A percentile compares a stretch with the other conserved stretches of the same genome.
phyloP scores from a whole-genome alignment of 1,284 basidiomycete genomes.

The Veloporphyrellus conicus region DNA sequence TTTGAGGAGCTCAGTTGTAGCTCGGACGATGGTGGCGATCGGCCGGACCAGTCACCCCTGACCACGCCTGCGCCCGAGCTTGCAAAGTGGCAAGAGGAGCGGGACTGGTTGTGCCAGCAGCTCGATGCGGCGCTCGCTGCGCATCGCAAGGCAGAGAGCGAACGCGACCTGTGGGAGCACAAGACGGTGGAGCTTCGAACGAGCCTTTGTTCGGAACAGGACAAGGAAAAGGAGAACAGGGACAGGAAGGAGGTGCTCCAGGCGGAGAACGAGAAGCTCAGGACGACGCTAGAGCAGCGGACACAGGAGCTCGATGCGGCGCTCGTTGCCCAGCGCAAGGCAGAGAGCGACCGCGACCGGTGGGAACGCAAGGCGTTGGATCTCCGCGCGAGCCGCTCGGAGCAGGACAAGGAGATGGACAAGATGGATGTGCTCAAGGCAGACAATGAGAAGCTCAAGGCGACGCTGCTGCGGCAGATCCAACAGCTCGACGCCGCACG shows the following conservation, averaged over 20 bases:
- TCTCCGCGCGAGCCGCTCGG: conserved; percentile 6
- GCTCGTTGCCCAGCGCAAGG: conserved; percentile 11
- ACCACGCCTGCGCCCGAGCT: not conserved
- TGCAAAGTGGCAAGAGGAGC: conserved; percentile 15
- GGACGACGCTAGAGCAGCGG: conserved; percentile 16
- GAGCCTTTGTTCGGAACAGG: conserved; percentile 9
- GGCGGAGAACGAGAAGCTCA: conserved; percentile 28
- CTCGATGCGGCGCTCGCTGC: conserved; percentile 10
- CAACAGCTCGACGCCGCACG: conserved; percentile 10
- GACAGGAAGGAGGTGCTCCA: conserved; percentile 13
- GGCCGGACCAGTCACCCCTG: too few species aligned
- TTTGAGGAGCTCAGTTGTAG: conserved; percentile 21
- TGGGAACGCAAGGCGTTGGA: conserved; percentile 25
- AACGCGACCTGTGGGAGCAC: conserved; percentile 20
- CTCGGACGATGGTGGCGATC: too few species aligned
- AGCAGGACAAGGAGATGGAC: conserved; percentile 21
- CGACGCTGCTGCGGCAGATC: conserved; percentile 14
- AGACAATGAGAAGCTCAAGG: conserved; percentile 25
- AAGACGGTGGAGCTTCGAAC: conserved; percentile 19
- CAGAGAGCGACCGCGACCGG: conserved; percentile 17
- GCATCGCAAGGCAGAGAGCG: conserved; percentile 17
- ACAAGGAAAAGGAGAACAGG: conserved; percentile 16
- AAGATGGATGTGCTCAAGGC: conserved; percentile 15
- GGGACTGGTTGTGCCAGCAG: conserved; percentile 4
- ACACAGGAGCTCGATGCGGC: conserved; percentile 14